phyloP scores from a whole-genome alignment of 139 green algal species.

The Auxenochlorella pyrenoidosa region DNA sequence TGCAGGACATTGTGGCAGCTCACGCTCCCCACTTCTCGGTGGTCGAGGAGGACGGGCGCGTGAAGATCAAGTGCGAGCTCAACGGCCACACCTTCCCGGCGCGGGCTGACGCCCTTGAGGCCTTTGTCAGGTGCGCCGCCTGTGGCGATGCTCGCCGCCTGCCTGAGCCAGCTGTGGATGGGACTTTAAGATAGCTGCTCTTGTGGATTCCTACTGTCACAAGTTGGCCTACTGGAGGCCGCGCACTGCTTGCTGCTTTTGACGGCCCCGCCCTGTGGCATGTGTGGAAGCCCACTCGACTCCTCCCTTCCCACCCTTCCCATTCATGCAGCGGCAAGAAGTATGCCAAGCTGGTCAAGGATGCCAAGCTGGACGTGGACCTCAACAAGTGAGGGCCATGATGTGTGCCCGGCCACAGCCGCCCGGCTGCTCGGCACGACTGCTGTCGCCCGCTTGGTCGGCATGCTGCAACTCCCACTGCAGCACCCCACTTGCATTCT shows the following conservation, averaged over 20 bases:
- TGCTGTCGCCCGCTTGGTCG: background rate
- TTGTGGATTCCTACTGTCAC: no score
- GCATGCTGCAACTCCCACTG: background rate
- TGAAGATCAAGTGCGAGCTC: constrained; percentile 44
- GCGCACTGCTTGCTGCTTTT: no score
- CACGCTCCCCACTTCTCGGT: constrained; percentile 2
- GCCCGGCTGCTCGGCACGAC: background rate
- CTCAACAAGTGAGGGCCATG: constrained; percentile 76
- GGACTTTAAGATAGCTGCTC: no score
- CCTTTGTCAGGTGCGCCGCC: constrained; percentile 46
- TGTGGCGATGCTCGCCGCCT: no score
- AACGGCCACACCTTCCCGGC: constrained; percentile 47
- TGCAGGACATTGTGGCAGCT: background rate
- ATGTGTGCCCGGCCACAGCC: background rate
- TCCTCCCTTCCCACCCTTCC: no score
- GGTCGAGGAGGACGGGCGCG: constrained; percentile 23
- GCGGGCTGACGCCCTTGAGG: constrained; percentile 13
- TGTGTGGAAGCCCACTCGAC: no score
- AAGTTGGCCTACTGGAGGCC: no score
- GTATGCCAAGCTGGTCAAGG: constrained; percentile 43
- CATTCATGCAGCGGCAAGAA: constrained; percentile 48
- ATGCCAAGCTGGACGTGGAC: constrained; percentile 26
- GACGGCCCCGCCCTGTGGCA: no score
- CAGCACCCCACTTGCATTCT: background rate
- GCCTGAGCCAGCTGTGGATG: no score